Conservation (phyloP, 1,284 basidiomycete genomes). For the Baeospora myosura region DNA sequence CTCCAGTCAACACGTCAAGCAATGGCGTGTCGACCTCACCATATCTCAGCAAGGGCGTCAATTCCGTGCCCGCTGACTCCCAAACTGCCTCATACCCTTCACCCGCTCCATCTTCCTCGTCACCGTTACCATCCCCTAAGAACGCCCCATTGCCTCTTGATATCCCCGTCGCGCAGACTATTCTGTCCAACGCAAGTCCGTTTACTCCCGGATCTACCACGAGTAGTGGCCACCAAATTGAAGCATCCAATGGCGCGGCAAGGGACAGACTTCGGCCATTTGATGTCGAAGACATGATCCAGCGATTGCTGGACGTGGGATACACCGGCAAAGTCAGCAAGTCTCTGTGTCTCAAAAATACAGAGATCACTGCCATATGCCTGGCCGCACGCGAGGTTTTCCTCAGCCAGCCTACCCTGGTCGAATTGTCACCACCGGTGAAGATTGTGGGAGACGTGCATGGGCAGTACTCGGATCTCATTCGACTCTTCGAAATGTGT, state of each 20-base stretch:
- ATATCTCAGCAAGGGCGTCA: slow-evolving; percentile 24
- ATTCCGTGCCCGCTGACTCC: too few relatives aligned
- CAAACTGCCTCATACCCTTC: slow-evolving; percentile 24
- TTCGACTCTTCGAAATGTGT: slow-evolving; percentile 98
- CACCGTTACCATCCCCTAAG: slow-evolving; percentile 36
- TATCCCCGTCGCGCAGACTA: slow-evolving; percentile 66
- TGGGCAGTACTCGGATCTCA: slow-evolving; percentile 97
- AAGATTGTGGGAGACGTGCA: slow-evolving; percentile 99
- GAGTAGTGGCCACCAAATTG: slow-evolving; percentile 38
- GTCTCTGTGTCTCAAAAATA: slow-evolving; percentile 92
- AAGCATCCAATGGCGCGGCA: slow-evolving; percentile 38
- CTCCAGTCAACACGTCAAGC: slow-evolving; percentile 20
- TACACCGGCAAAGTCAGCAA: slow-evolving; percentile 98
- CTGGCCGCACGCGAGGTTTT: slow-evolving; percentile 96
- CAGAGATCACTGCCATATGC: slow-evolving; percentile 93
- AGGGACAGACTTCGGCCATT: slow-evolving; percentile 63
- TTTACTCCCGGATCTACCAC: slow-evolving; percentile 42
- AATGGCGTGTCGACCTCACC: slow-evolving; percentile 27
- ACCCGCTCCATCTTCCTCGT: slow-evolving; percentile 20
- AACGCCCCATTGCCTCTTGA: slow-evolving; percentile 56
- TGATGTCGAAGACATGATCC: slow-evolving; percentile 99
- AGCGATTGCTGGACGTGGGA: slow-evolving; percentile 91
- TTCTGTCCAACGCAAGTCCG: slow-evolving; percentile 54
- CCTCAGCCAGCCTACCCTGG: slow-evolving; percentile 92
- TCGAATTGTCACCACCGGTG: slow-evolving; percentile 96